Base-by-base conservation (phyloP, 2,329 filamentous ascomycete species). In the Verticillium dahliae region DNA sequence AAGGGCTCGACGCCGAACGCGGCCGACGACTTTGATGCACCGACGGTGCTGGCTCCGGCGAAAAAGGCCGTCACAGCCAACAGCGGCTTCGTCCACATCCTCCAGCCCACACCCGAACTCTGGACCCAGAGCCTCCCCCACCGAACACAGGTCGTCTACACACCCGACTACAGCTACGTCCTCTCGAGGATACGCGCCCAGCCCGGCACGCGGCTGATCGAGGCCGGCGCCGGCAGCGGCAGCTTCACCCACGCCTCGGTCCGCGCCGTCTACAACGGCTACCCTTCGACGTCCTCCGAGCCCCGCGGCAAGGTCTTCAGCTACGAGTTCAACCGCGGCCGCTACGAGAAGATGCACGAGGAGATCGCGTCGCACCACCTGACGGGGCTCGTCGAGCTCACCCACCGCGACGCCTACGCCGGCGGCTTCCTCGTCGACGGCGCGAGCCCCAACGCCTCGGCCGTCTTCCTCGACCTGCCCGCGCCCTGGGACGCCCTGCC, bases 121-220 rank as follows among this genome's bases (percentile, higher is more conserved):
- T 95, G 91, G 91, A 95, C 91, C 0, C 84, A 85, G 60, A 91
- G 89, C 62, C 75, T 95, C 57, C 91, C 91, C 1, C 91, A 95
- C 72, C 82, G 91, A 63, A 95, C 91, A 0, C 91, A 95, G 71
- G 91, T 95, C 41, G 91, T 95, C 60, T 95, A 95, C 72, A 93
- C 90, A 0, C 90, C 90, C 15, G 91, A 95, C 72, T 93, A 92
- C 75, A 93, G 90, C 76, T 95, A 92, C 71, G 86, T 95, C 57
- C 78, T 95, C 11, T 90, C 93, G 69, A 82, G 90, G 38, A 83
- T 95, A 68, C 84, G 89, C 37, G 90, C 89, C 5, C 79, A 89
- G 22, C 91, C 91, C 0, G 91, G 91, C 5, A 83, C 85, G 56
- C 83, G 81, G 22, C 78, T 95, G 39, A 92, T 95, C 61, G 91